These are phyloP conservation scores for Spathaspora sp. DNA, from an alignment of 805 yeast genomes.

Conservation along the genomic window DNA sequence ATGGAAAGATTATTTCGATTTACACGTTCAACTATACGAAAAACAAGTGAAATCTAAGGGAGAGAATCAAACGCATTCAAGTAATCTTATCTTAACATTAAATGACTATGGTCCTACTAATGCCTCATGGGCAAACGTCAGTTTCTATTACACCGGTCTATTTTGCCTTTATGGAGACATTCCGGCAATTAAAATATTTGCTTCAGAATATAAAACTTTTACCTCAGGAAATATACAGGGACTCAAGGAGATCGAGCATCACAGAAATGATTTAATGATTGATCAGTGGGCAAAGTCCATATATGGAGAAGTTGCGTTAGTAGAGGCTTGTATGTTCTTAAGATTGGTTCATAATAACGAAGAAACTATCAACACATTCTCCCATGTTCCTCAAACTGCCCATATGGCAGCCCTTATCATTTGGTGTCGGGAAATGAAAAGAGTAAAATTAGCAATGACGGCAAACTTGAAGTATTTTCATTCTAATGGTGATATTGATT, in stretches of 20 bases:
- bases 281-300: conserved; percentile 21
- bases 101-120: conserved; percentile 31
- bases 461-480: conserved; percentile 4
- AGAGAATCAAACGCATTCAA: conserved; percentile 8
- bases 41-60: neutral
- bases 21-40: conserved; percentile 20
- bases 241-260: conserved; percentile 11
- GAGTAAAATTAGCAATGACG: neutral
- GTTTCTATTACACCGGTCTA: conserved; percentile 19
- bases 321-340: conserved; percentile 23
- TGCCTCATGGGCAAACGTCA: conserved; percentile 29
- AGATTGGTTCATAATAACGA: conserved; percentile 18
- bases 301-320: conserved; percentile 18
- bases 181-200: conserved; percentile 10
- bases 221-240: conserved; percentile 6
- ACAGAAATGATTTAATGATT: conserved; percentile 10
- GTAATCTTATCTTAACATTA: conserved; percentile 7
- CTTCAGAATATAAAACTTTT: conserved; percentile 1
- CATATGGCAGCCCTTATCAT: conserved; percentile 7
- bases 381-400: conserved; percentile 9
- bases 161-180: conserved; percentile 23
- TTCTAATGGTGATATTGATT: conserved; percentile 6
- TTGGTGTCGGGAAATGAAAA: conserved; percentile 10
- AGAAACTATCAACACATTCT: conserved; percentile 16
- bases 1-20: conserved; percentile 36